These are phyloP conservation scores for Termitomyces sp. DNA, from an alignment of 768 basidiomycete species.

Conservation along the genomic window DNA sequence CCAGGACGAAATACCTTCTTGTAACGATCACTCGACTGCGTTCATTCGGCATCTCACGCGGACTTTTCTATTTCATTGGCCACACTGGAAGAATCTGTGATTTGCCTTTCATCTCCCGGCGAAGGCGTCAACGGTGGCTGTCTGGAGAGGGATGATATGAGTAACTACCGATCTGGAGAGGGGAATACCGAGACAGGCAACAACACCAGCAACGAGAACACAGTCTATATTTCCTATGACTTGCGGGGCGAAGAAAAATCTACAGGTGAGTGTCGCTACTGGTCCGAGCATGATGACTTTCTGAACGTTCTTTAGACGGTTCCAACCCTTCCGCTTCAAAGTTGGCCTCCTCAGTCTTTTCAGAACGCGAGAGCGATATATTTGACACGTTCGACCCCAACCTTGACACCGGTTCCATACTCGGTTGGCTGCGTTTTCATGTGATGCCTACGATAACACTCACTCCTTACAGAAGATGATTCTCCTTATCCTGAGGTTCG, in stretches of 20 bases:
- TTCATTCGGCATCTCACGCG: neutral
- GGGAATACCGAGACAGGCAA: slow-evolving; percentile 20
- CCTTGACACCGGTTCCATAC: slow-evolving; percentile 29
- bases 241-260: slow-evolving; percentile 30
- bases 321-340: slow-evolving; percentile 21
- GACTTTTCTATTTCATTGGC: neutral
- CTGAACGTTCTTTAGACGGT: slow-evolving; percentile 15
- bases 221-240: slow-evolving; percentile 23
- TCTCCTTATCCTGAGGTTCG: slow-evolving; percentile 86
- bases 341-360: slow-evolving; percentile 25
- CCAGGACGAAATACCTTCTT: neutral
- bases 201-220: slow-evolving; percentile 15
- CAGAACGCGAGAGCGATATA: slow-evolving; percentile 26
- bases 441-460: neutral
- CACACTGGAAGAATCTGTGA: slow-evolving; percentile 28
- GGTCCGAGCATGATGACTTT: neutral
- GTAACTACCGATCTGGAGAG: slow-evolving; percentile 28
- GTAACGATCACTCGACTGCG: neutral
- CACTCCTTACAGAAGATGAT: slow-evolving; percentile 49
- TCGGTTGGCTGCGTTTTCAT: slow-evolving; percentile 11
- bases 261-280: slow-evolving; percentile 22
- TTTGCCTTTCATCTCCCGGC: slow-evolving; percentile 23
- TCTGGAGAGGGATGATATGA: slow-evolving; percentile 36
- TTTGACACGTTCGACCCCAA: slow-evolving; percentile 37
- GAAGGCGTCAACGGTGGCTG: slow-evolving; percentile 15